Percentiles rank a stretch among this genome's conserved stretches.
These are phyloP conservation scores for Andalucia godoyi DNA, from an alignment of 78 protist species.

Conservation along the genomic window DNA sequence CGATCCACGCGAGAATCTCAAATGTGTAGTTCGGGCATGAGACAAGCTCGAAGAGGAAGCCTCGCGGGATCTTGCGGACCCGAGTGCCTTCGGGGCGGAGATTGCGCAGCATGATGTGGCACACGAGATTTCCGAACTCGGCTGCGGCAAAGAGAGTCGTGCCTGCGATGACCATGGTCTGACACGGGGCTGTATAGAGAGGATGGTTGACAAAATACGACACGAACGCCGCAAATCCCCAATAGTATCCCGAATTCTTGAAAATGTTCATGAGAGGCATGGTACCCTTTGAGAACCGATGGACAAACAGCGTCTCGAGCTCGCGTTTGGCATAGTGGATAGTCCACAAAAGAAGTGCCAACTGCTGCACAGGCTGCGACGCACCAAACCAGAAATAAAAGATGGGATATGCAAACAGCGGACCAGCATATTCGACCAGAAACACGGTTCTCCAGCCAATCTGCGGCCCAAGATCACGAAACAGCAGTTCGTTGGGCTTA, in stretches of 20 bases:
- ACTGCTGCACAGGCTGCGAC: background rate
- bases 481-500: slow-evolving; percentile 12
- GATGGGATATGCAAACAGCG: slow-evolving; percentile 41
- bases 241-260: slow-evolving; percentile 65
- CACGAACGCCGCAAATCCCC: slow-evolving; percentile 49
- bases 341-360: slow-evolving; percentile 38
- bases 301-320: slow-evolving; percentile 69
- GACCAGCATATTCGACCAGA: slow-evolving; percentile 62
- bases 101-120: slow-evolving; percentile 50
- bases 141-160: background rate
- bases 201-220: slow-evolving; percentile 49
- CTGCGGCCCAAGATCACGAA: slow-evolving; percentile 73
- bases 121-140: slow-evolving; percentile 12
- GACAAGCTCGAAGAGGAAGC: slow-evolving; percentile 34
- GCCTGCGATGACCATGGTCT: background rate
- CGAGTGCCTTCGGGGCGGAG: slow-evolving; percentile 37
- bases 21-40: slow-evolving; percentile 75
- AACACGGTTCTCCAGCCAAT: slow-evolving; percentile 53
- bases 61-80: slow-evolving; percentile 36
- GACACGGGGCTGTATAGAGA: slow-evolving; percentile 28
- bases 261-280: slow-evolving; percentile 65
- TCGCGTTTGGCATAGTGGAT: slow-evolving; percentile 57
- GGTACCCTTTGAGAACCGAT: slow-evolving; percentile 54
- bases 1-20: slow-evolving; percentile 61
- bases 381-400: slow-evolving; percentile 14